Base-by-base conservation (phyloP, 495 filamentous ascomycete genomes). In the Hypoxylon fuscum region DNA sequence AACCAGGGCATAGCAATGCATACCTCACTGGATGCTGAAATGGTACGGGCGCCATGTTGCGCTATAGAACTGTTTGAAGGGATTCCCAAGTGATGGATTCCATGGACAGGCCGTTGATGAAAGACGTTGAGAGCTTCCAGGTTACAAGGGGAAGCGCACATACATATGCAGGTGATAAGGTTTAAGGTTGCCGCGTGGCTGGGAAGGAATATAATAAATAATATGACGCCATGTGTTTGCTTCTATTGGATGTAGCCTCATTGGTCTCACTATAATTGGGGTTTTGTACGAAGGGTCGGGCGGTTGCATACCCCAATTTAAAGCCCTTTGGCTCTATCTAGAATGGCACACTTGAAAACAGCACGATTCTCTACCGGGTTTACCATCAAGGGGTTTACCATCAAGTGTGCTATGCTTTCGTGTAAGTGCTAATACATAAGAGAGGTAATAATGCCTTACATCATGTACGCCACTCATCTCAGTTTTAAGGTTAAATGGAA, bases 11-110 rank as follows among this genome's bases (percentile, higher is more conserved):
- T 21, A 27, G 12, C 14, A 25, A 11, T 20, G 23, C 2, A 17
- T 63, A 76, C 75, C 71, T 74, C 34, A 71, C 57, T 15, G 70
- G 62, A 6, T 64, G 56, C 32, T 71, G 64, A 29, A 74, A 46
- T 1, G 68, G 62, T 6, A 76, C 64, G 10, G 74, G 74, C 15
- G 72, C 74, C 74, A 77, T 77, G 18, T 42, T 51, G 49, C n/a
- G 34, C 41, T 34, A 20, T 3, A 6, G 17, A 23, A 31, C 21
- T 29, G 21, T 14, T 14, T 29, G 42, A 14, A 15, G 42, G 6
- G 3, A 29, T 25, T 27, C 8, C 21, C 42, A 45, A 44, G n/a
- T 38, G 25, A 17, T 20, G 25, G n/a, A 15, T 34, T 34, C 31
- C 31, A 11, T 12, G 9, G 21, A 11, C 8, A 12, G 31, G 31